phyloP scores from a whole-genome alignment of 306 rosid genomes.

The Leucaena leucocephala region DNA sequence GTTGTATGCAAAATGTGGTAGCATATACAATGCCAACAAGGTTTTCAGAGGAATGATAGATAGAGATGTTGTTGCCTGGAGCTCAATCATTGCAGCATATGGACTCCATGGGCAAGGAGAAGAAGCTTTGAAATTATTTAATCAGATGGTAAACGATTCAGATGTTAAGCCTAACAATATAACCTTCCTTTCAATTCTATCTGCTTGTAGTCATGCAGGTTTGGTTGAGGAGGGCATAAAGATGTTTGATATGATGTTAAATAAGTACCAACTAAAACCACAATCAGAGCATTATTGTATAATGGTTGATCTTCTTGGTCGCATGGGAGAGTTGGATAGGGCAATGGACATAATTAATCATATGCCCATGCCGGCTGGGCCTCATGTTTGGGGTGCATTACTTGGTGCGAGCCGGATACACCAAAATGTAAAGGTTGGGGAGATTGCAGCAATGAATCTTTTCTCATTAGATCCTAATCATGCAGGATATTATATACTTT shows the following conservation, averaged over 20 bases:
- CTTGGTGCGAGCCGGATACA: constrained; percentile 80
- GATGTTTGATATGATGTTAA: constrained; percentile 62
- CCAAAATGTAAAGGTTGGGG: constrained; percentile 65
- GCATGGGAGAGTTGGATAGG: constrained; percentile 67
- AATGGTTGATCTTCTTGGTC: constrained; percentile 89
- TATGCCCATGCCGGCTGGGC: constrained; percentile 60
- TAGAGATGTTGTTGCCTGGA: constrained; percentile 82
- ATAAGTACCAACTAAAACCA: constrained; percentile 54
- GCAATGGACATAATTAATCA: constrained; percentile 58
- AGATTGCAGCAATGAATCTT: constrained; percentile 68
- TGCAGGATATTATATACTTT: constrained; percentile 62
- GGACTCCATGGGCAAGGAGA: constrained; percentile 76
- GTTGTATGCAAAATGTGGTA: constrained; percentile 74
- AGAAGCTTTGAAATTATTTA: constrained; percentile 53
- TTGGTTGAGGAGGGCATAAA: constrained; percentile 66
- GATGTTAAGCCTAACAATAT: constrained; percentile 54
- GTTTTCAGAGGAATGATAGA: constrained; percentile 55
- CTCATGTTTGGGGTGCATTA: constrained; percentile 81
- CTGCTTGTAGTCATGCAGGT: constrained; percentile 90
- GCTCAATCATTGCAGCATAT: constrained; percentile 78
- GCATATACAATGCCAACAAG: constrained; percentile 53
- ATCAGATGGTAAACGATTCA: constrained; percentile 58
- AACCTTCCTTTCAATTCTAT: constrained; percentile 70
- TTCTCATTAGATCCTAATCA: constrained; percentile 60
- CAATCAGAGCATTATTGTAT: constrained; percentile 66